These are phyloP conservation scores for Neonectria faginata DNA, from an alignment of 2,329 filamentous ascomycete species.

Conservation along the genomic window DNA sequence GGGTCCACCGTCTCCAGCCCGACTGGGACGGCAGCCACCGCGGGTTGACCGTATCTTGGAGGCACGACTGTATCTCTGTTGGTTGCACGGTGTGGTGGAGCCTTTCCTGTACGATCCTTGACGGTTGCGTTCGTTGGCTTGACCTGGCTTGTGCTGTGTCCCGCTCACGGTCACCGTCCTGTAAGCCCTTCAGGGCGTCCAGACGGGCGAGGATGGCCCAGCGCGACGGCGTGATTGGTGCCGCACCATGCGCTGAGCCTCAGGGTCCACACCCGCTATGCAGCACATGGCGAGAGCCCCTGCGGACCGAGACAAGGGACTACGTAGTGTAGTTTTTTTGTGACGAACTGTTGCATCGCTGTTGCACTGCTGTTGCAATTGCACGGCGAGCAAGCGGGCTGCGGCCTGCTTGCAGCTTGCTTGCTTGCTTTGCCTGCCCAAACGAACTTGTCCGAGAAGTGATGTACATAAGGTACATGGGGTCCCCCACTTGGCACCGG, in stretches of 20 bases:
- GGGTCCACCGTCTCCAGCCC: conserved; percentile 29
- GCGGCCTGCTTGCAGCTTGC: no score
- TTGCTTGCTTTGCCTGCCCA: no score
- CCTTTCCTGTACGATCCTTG: conserved; percentile 19
- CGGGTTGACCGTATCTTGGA: background rate
- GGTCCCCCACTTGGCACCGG: conserved; percentile 17
- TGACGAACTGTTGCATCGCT: background rate
- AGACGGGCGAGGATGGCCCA: conserved; percentile 18
- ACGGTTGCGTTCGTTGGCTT: conserved; percentile 12
- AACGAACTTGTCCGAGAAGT: background rate
- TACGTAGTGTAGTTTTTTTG: conserved; percentile 30
- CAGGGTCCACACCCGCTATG: conserved; percentile 44
- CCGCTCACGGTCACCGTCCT: conserved; percentile 3
- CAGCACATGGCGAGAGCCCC: conserved; percentile 34
- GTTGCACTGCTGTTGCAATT: background rate
- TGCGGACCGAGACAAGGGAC: conserved; percentile 20
- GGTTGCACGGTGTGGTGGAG: conserved; percentile 20
- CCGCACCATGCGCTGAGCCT: conserved; percentile 35
- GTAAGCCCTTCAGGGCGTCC: conserved; percentile 26
- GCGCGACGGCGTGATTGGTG: conserved; percentile 36
- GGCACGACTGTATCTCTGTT: conserved; percentile 15
- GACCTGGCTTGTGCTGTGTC: background rate
- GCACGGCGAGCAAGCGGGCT: background rate
- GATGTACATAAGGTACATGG: background rate
- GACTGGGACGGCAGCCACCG: conserved; percentile 10